phyloP scores from a whole-genome alignment of 345 rosid genomes.

The Bruguiera gymnorhiza region DNA sequence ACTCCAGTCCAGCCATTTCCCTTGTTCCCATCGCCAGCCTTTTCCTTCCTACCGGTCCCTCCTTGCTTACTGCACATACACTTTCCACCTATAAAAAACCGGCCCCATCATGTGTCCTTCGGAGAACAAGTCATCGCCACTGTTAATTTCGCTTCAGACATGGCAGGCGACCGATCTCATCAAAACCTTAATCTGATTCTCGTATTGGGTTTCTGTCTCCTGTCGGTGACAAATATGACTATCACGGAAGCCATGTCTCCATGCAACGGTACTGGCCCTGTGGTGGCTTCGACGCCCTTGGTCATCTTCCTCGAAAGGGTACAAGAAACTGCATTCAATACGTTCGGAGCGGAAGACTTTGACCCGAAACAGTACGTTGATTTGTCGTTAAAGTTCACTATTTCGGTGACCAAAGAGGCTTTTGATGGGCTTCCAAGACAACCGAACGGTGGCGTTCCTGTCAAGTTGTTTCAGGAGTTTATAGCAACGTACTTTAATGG shows the following conservation, averaged over 20 bases:
- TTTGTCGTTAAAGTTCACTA: constrained; percentile 50
- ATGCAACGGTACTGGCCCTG: constrained; percentile 6
- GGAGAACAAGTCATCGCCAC: background rate
- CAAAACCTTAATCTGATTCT: background rate
- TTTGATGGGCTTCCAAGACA: constrained; percentile 49
- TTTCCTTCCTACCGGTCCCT: too few species aligned
- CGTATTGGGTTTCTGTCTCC: background rate
- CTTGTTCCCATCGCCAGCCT: too few species aligned
- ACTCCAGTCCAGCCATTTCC: too few species aligned
- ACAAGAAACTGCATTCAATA: constrained; percentile 53
- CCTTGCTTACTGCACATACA: too few species aligned
- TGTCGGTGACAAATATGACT: constrained; percentile 1
- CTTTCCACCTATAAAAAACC: background rate
- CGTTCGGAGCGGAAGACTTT: constrained; percentile 39
- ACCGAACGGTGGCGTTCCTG: constrained; percentile 28
- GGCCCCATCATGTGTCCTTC: background rate
- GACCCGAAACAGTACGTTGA: constrained; percentile 75
- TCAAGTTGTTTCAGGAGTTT: constrained; percentile 21
- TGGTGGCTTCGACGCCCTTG: constrained; percentile 32
- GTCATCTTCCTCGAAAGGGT: constrained; percentile 62
- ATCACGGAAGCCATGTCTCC: constrained; percentile 1
- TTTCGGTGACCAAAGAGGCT: constrained; percentile 41
- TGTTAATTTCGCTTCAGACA: background rate
- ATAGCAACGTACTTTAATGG: constrained; percentile 35
- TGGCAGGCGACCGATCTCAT: background rate